These are phyloP conservation scores for Choanephora cucurbitarum DNA, from an alignment of 371 early-diverging fungal species.

Conservation along the genomic window DNA sequence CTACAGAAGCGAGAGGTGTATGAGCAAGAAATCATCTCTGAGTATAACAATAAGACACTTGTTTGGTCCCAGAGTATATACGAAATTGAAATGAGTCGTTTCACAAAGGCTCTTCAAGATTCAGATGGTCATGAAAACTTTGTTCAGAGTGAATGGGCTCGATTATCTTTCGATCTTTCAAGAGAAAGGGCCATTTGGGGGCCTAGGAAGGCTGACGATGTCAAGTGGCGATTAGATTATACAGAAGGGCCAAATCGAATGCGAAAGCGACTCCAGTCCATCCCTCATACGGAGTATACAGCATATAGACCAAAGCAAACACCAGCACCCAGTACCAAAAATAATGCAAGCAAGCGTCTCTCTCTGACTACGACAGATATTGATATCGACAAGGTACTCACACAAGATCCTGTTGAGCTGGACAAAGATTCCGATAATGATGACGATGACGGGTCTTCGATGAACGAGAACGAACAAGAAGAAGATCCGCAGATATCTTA, in stretches of 20 bases:
- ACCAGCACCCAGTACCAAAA: slow-evolving; percentile 5
- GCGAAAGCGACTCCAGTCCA: slow-evolving; percentile 55
- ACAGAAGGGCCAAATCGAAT: slow-evolving; percentile 70
- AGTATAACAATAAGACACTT: slow-evolving; percentile 57
- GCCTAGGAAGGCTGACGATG: slow-evolving; percentile 24
- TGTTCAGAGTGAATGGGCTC: slow-evolving; percentile 70
- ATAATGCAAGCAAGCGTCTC: neutral
- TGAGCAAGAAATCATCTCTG: slow-evolving; percentile 56
- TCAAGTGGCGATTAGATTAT: slow-evolving; percentile 74
- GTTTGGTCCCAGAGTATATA: slow-evolving; percentile 66
- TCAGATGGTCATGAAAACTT: slow-evolving; percentile 62
- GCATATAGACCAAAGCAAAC: slow-evolving; percentile 57
- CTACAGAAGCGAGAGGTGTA: slow-evolving; percentile 48
- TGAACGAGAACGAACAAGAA: slow-evolving; percentile 5
- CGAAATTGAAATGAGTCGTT: slow-evolving; percentile 60
- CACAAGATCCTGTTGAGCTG: slow-evolving; percentile 5
- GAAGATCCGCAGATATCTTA: slow-evolving; percentile 46
- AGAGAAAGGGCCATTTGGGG: slow-evolving; percentile 74
- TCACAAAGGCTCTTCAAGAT: slow-evolving; percentile 65
- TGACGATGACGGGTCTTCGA: slow-evolving; percentile 1
- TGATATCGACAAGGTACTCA: slow-evolving; percentile 18
- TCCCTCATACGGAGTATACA: slow-evolving; percentile 28
- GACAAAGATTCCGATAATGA: neutral
- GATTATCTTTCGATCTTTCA: slow-evolving; percentile 50
- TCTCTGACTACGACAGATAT: slow-evolving; percentile 3